phyloP scores from a whole-genome alignment of 768 basidiomycete species.

The Russula compacta region DNA sequence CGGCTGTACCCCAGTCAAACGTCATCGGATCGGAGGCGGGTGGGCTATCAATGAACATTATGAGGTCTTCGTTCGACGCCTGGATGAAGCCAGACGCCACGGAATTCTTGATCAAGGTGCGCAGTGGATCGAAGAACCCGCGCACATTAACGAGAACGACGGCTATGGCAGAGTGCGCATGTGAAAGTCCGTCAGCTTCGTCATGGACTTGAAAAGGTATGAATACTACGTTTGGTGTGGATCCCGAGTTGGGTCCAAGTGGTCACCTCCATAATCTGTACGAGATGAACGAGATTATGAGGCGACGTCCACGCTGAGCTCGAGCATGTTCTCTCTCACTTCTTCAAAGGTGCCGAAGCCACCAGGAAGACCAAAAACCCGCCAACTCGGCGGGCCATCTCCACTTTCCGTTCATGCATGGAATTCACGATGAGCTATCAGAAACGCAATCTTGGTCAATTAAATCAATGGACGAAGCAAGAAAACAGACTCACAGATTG shows the following conservation, averaged over 20 bases:
- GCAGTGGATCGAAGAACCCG: constrained; percentile 77
- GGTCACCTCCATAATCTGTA: constrained; percentile 76
- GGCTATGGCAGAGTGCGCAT: constrained; percentile 34
- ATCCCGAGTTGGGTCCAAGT: constrained; percentile 94
- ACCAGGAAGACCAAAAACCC: constrained; percentile 89
- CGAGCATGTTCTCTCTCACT: constrained; percentile 31
- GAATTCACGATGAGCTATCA: constrained; percentile 59
- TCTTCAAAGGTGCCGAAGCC: constrained; percentile 97
- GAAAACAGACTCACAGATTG: not conserved
- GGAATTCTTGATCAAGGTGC: constrained; percentile 58
- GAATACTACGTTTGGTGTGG: constrained; percentile 64
- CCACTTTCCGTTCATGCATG: constrained; percentile 85
- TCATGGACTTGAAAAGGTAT: constrained; percentile 1
- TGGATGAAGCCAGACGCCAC: constrained; percentile 69
- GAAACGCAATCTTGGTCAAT: not conserved
- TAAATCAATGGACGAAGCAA: not conserved
- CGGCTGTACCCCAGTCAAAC: constrained; percentile 75
- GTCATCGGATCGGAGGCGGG: constrained; percentile 40
- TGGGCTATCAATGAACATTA: constrained; percentile 73
- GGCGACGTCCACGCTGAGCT: not conserved
- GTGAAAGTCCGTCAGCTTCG: not conserved
- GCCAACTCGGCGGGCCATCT: constrained; percentile 74
- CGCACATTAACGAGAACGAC: constrained; percentile 83
- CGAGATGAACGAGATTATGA: not conserved
- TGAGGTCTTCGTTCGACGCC: constrained; percentile 46